Conservation (phyloP, 352 stramenopile genomes). For the Phytopythium vexans region DNA sequence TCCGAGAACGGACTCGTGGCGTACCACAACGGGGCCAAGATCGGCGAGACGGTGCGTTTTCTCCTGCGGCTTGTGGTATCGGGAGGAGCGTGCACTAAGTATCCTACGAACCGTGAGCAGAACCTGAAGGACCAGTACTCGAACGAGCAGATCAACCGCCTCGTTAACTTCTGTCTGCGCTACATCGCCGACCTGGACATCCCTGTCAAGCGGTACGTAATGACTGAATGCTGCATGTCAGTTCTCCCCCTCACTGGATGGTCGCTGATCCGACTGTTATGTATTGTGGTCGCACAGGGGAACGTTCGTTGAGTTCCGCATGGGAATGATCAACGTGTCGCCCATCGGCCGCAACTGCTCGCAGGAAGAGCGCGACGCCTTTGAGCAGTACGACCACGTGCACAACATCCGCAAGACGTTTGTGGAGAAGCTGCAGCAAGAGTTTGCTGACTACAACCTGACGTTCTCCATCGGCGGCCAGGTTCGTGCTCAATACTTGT, state of each 20-base stretch:
- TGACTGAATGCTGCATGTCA: not conserved
- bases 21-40: conserved; percentile 94
- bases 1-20: conserved; percentile 98
- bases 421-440: conserved; percentile 92
- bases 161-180: conserved; percentile 96
- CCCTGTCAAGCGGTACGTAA: conserved; percentile 91
- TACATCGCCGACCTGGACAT: conserved; percentile 95
- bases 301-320: conserved; percentile 99
- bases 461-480: conserved; percentile 98
- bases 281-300: conserved; percentile 47
- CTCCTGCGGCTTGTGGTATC: not conserved
- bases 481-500: conserved; percentile 12
- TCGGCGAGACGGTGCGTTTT: conserved; percentile 75
- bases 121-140: conserved; percentile 93
- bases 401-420: conserved; percentile 94
- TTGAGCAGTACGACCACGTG: conserved; percentile 96
- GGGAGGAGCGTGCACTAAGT: not conserved
- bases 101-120: conserved; percentile 19
- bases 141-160: conserved; percentile 97
- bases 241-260: not conserved
- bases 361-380: conserved; percentile 96
- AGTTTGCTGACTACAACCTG: conserved; percentile 94
- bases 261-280: not conserved
- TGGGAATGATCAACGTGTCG: conserved; percentile 99
- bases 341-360: conserved; percentile 98